Evolutionary conservation across 306 rosid genomes (phyloP).

Genomic region (Pueraria montana): DNA sequence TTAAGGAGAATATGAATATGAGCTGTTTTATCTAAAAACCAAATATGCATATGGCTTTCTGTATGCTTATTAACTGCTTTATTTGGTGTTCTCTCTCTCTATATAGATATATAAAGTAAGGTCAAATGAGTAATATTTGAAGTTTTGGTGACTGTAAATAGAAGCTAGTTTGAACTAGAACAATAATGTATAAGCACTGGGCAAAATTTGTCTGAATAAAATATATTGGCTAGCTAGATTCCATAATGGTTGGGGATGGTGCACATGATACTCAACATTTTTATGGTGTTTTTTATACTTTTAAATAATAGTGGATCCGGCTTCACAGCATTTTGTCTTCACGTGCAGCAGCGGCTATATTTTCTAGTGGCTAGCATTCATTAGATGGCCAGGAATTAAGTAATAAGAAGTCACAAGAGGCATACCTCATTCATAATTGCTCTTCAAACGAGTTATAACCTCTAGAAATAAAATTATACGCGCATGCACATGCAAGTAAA

Average conservation of each 20-base stretch:
- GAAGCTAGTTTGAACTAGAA: neutral
- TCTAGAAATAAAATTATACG: neutral
- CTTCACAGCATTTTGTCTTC: slow-evolving; percentile 43
- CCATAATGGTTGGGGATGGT: neutral
- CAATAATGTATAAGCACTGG: neutral
- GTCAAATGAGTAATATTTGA: neutral
- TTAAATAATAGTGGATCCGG: slow-evolving; percentile 31
- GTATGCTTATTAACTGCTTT: neutral
- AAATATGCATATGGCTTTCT: neutral
- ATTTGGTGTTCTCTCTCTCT: neutral
- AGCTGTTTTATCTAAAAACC: slow-evolving; percentile 13
- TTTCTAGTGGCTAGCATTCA: neutral
- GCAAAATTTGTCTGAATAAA: neutral
- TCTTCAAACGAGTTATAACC: neutral
- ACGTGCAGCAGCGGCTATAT: slow-evolving; percentile 34
- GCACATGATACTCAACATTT: slow-evolving; percentile 18
- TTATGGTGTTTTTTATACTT: slow-evolving; percentile 13
- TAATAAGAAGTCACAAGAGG: neutral
- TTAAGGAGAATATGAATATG: slow-evolving; percentile 18
- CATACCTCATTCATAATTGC: neutral
- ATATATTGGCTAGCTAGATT: neutral
- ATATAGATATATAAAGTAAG: slow-evolving; percentile 13
- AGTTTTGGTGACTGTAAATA: neutral
- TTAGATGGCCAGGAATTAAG: slow-evolving; percentile 2
- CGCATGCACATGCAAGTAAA: neutral